A percentile compares a stretch with the other conserved stretches of the same genome.
These are phyloP conservation scores for Leishmania tarentolae DNA, from an alignment of 208 protist genomes.

Conservation along the genomic window DNA sequence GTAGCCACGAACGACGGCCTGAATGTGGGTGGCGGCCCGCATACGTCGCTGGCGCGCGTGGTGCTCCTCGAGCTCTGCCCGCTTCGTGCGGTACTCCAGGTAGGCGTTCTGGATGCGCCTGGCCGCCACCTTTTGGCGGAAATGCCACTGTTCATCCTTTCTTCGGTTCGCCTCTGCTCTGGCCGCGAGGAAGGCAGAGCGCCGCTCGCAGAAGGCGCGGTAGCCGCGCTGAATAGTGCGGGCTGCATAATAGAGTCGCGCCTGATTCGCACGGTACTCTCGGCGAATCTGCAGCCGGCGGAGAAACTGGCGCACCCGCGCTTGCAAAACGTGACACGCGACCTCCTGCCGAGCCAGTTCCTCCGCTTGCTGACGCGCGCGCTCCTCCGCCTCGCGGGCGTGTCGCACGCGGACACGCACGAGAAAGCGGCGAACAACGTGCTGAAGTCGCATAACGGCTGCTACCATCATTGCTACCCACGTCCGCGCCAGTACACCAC, in stretches of 20 bases:
- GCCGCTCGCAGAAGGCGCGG: constrained; percentile 54
- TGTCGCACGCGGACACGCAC: constrained; percentile 43
- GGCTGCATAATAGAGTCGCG: constrained; percentile 63
- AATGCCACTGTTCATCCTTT: constrained; percentile 57
- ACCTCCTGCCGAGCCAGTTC: constrained; percentile 46
- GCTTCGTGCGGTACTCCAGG: constrained; percentile 50
- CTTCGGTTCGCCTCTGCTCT: constrained; percentile 63
- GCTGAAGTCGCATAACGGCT: constrained; percentile 59
- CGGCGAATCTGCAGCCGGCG: constrained; percentile 61
- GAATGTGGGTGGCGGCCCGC: constrained; percentile 71
- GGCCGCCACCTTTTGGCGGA: constrained; percentile 63
- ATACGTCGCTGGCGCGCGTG: constrained; percentile 45
- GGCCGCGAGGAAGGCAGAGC: constrained; percentile 40
- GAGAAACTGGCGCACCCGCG: constrained; percentile 71
- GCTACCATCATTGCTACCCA: constrained; percentile 53
- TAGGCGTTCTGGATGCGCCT: constrained; percentile 68
- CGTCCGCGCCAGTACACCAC: constrained; percentile 68
- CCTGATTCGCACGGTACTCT: constrained; percentile 49
- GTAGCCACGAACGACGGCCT: constrained; percentile 77
- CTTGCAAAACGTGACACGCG: constrained; percentile 64
- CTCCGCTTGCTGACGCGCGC: constrained; percentile 33
- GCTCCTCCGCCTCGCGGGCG: constrained; percentile 40
- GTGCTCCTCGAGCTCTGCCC: constrained; percentile 37
- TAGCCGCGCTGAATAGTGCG: constrained; percentile 82
- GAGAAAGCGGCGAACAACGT: constrained; percentile 58